A percentile compares a stretch with the other conserved stretches of the same genome.
These are phyloP conservation scores for Trichoderma gracile DNA, from an alignment of 2,329 filamentous ascomycete genomes.

Conservation along the genomic window DNA sequence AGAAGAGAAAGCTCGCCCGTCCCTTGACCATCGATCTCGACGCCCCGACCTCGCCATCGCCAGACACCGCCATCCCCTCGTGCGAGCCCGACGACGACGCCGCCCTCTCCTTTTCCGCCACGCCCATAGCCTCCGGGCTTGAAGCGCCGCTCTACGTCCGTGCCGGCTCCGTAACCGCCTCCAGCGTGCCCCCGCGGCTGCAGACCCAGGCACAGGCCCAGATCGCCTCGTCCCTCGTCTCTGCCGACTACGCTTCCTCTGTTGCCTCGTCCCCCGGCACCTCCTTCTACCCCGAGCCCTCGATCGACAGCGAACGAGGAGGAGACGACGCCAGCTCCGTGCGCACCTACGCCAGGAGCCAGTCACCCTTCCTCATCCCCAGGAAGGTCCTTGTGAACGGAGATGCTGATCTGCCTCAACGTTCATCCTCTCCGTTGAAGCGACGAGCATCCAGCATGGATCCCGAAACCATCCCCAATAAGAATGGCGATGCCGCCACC, in stretches of 20 bases:
- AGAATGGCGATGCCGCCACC: slow-evolving; percentile 40
- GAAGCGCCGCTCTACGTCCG: slow-evolving; percentile 45
- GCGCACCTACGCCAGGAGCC: slow-evolving; percentile 46
- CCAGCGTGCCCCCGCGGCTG: slow-evolving; percentile 54
- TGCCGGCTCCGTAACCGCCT: slow-evolving; percentile 48
- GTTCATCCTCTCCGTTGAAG: slow-evolving; percentile 66
- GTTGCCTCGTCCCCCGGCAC: slow-evolving; percentile 59
- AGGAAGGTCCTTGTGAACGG: slow-evolving; percentile 61
- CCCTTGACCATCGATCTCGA: slow-evolving; percentile 47
- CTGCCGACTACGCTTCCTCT: slow-evolving; percentile 55
- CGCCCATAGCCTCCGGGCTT: slow-evolving; percentile 42
- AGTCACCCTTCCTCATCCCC: slow-evolving; percentile 54
- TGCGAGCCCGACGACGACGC: slow-evolving; percentile 54
- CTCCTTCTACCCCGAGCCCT: slow-evolving; percentile 57
- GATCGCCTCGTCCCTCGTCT: slow-evolving; percentile 35
- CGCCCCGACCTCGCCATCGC: slow-evolving; percentile 40
- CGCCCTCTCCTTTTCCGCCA: slow-evolving; percentile 52
- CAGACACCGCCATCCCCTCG: slow-evolving; percentile 54
- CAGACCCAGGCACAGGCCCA: slow-evolving; percentile 47
- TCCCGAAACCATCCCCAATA: slow-evolving; percentile 45
- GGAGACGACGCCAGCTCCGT: slow-evolving; percentile 49
- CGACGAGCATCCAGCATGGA: slow-evolving; percentile 64
- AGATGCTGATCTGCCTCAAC: slow-evolving; percentile 57
- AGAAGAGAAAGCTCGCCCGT: slow-evolving; percentile 68
- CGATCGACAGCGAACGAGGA: slow-evolving; percentile 56